phyloP scores from a whole-genome alignment of 2,329 filamentous ascomycete species.

The Aspergillus arachidicola region DNA sequence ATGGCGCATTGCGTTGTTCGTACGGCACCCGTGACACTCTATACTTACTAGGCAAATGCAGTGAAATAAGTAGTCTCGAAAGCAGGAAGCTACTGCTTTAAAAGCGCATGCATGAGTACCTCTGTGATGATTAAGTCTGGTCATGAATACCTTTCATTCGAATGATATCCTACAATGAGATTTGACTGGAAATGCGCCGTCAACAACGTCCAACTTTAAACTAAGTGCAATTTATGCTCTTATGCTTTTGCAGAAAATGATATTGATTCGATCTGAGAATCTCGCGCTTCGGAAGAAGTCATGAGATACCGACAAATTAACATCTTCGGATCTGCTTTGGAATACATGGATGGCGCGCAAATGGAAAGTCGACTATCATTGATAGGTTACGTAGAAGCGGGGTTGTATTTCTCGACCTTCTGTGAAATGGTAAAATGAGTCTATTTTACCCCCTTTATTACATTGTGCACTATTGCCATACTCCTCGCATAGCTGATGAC shows the following conservation, averaged over 20 bases:
- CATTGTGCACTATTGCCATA: background rate
- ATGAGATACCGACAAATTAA: background rate
- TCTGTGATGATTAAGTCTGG: background rate
- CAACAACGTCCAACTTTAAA: background rate
- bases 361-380: background rate
- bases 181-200: background rate
- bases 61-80: background rate
- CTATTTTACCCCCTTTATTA: background rate
- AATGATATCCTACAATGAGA: background rate
- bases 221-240: background rate
- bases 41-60: background rate
- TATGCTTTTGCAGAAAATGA: background rate
- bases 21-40: background rate
- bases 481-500: background rate
- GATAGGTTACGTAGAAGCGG: background rate
- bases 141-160: background rate
- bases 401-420: background rate
- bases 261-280: background rate
- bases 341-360: background rate
- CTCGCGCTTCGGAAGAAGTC: background rate
- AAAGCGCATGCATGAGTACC: background rate
- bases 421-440: too few species aligned
- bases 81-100: background rate
- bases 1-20: background rate
- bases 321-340: too few species aligned